Percentiles rank a stretch among this genome's conserved stretches.
Conservation (phyloP, 1,284 basidiomycete species). For the Trichosporon faecale region DNA sequence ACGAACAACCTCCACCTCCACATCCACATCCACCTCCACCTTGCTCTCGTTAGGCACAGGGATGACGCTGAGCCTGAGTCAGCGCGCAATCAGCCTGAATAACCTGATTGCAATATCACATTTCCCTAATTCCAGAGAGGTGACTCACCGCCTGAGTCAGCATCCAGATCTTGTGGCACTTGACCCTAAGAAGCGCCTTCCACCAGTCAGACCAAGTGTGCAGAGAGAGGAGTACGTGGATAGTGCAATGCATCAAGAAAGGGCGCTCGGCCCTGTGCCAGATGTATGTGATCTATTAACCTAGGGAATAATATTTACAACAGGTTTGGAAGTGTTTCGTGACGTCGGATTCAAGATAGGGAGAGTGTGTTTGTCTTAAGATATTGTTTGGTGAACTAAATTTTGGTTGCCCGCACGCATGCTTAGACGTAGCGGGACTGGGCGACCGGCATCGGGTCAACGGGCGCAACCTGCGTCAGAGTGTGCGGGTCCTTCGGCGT, state of each 20-base stretch:
- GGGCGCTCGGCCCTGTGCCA: not conserved
- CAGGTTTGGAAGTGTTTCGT: not conserved
- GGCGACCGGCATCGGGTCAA: not conserved
- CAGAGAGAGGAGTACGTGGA: not conserved
- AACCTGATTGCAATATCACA: too few relatives aligned
- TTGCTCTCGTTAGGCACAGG: too few relatives aligned
- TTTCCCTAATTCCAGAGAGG: too few relatives aligned
- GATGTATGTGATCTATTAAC: constrained; percentile 4
- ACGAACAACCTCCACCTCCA: not conserved
- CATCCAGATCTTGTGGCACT: too few relatives aligned
- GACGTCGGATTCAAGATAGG: not conserved
- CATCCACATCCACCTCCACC: too few relatives aligned
- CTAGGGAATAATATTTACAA: constrained; percentile 9
- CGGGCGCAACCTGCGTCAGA: not conserved
- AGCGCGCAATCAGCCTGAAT: not conserved
- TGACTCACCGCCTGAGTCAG: too few relatives aligned
- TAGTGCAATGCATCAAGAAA: not conserved
- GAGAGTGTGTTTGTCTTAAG: not conserved
- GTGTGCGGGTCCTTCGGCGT: not conserved
- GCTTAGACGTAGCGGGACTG: not conserved
- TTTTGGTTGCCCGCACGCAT: not conserved
- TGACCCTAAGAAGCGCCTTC: too few relatives aligned
- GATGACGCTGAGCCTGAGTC: not conserved
- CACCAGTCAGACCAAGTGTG: too few relatives aligned
- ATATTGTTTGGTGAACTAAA: not conserved